Base-by-base conservation (phyloP, 2,329 filamentous ascomycete species). In the Cercospora sojina region DNA sequence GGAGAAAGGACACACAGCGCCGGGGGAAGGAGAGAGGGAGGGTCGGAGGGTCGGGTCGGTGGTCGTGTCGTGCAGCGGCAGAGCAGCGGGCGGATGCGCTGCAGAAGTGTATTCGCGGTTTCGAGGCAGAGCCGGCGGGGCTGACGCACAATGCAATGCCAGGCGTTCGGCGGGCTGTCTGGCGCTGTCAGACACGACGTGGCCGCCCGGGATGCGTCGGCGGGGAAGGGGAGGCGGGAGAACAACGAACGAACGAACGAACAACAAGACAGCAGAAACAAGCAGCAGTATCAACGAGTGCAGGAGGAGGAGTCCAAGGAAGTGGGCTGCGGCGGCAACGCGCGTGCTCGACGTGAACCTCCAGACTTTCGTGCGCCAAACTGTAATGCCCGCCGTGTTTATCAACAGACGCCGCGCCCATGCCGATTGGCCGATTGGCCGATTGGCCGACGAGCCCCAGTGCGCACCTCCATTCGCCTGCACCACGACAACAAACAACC, bases 1-100 rank as follows among this genome's bases (percentile, higher is more conserved):
- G 16, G 51, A 31, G 23, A 10, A 7, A n/a, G 16, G 5, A 18
- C 8, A 56, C 25, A 29, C 16, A 5, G 5, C 1, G 13, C 20
- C 25, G 51, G 25, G 7, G 25, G 51, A 31, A 29, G 51, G 25
- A 27, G 51, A 56, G 51, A 31, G 51, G 25, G 51, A 56, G 29
- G 13, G 51, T 23, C 43, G 51, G 51, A 56, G 51, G 51, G 16
- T n/a, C 23, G 25, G 51, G 51, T 56, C 25, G 51, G 51, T 32
- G 51, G 51, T 56, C 23, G 51, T 56, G 51, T 56, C 51, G 51
- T 56, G 51, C 51, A 56, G 51, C 25, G 25, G 51, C 43, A 49
- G 43, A 49, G 41, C 43, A 31, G 51, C 51, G 51, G 25, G 51
- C 51, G 51, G 12, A 27, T 56, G 51, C 51, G 25, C 20, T 27